phyloP scores from a whole-genome alignment of 2,329 filamentous ascomycete species.

The Colletotrichum incanum region DNA sequence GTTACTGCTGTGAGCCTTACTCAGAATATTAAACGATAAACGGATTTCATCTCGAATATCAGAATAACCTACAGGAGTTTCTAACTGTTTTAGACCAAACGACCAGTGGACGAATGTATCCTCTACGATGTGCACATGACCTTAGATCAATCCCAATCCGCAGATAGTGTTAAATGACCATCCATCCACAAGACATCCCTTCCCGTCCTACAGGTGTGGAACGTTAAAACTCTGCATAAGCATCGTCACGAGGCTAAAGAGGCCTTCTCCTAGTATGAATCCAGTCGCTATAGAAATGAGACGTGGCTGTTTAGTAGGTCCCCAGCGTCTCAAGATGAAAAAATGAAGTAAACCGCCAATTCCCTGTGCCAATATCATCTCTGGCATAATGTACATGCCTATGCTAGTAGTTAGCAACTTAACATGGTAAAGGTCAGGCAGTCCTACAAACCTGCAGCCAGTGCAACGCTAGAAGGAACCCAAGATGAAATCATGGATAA shows the following conservation, averaged over 20 bases:
- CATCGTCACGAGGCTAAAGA: conserved; percentile 2
- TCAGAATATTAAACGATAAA: background rate
- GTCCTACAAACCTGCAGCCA: conserved; percentile 8
- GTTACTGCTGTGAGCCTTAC: background rate
- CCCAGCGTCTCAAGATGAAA: background rate
- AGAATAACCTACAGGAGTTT: background rate
- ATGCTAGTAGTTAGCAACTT: background rate
- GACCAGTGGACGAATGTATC: background rate
- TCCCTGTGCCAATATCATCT: background rate
- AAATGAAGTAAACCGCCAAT: conserved; percentile 4
- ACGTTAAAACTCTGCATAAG: background rate
- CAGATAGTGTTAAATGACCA: background rate
- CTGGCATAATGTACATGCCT: conserved; percentile 7
- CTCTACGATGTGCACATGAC: no score
- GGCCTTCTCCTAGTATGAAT: conserved; percentile 4
- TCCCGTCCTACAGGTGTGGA: background rate
- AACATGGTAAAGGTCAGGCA: no score
- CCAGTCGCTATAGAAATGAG: conserved; percentile 10
- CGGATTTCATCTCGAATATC: background rate
- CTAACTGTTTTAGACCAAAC: no score
- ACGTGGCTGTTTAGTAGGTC: background rate
- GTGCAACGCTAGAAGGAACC: conserved; percentile 9
- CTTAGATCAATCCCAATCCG: no score
- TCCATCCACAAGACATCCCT: background rate
- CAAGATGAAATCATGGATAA: background rate